These are phyloP conservation scores for Ophiostoma sp. DNA, from an alignment of 2,329 filamentous ascomycete species.

Conservation along the genomic window DNA sequence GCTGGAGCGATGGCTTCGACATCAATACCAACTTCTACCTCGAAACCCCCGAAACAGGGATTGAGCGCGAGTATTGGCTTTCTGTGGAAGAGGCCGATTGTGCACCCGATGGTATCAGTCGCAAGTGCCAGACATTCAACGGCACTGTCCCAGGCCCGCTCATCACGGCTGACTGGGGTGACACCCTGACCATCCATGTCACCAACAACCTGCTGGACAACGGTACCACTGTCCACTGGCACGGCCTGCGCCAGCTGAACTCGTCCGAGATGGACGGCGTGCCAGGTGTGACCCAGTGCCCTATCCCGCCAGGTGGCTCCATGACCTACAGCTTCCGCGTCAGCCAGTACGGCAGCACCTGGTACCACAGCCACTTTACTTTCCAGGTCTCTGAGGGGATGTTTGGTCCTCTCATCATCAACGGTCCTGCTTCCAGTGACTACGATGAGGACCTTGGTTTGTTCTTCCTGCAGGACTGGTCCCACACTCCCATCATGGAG, in stretches of 20 bases:
- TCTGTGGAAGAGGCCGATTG: background rate
- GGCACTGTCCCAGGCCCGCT: conserved; percentile 33
- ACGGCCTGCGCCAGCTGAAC: conserved; percentile 42
- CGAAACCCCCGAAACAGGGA: background rate
- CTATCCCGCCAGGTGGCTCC: conserved; percentile 35
- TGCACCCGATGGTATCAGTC: background rate
- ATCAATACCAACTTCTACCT: conserved; percentile 2
- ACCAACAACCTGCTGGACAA: conserved; percentile 46
- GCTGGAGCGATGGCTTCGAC: conserved; percentile 5
- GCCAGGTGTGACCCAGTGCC: conserved; percentile 40
- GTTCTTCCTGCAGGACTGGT: conserved; percentile 37
- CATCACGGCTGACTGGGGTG: conserved; percentile 36
- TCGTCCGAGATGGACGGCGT: conserved; percentile 44
- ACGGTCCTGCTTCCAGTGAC: conserved; percentile 44
- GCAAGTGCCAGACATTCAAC: conserved; percentile 28
- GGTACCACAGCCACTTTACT: conserved; percentile 48
- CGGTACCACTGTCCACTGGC: conserved; percentile 46
- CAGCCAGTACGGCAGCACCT: conserved; percentile 36
- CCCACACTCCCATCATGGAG: conserved; percentile 48
- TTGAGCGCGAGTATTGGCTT: conserved; percentile 2
- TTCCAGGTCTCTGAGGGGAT: conserved; percentile 50
- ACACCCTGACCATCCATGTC: conserved; percentile 54
- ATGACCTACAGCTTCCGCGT: conserved; percentile 37
- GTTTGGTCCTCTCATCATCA: conserved; percentile 46
- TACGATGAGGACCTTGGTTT: conserved; percentile 50